Evolutionary conservation across 257 asterid species (phyloP).

Genomic region (Solanum commersonii): DNA sequence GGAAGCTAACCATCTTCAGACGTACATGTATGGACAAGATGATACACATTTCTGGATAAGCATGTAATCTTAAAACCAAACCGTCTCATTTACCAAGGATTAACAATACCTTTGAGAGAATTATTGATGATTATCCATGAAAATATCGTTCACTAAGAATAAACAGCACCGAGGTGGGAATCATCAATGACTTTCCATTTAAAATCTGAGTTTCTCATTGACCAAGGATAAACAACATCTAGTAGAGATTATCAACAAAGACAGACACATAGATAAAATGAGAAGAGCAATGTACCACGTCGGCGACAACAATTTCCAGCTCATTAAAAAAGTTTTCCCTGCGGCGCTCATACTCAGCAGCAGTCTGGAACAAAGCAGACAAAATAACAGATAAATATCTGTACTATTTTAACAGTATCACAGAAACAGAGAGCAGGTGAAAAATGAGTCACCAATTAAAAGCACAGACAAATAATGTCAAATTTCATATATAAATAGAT

Average conservation of each 20-base stretch:
- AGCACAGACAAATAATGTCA: neutral
- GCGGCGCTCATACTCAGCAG: constrained; percentile 77
- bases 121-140: neutral
- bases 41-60: neutral
- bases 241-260: neutral
- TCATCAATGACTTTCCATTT: neutral
- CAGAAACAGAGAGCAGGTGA: neutral
- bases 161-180: neutral
- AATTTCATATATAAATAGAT: neutral
- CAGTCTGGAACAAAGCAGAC: constrained; percentile 41
- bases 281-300: constrained; percentile 54
- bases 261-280: neutral
- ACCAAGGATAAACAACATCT: neutral
- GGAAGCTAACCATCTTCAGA: neutral
- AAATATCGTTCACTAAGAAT: neutral
- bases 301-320: constrained; percentile 79
- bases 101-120: neutral
- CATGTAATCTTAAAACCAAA: neutral
- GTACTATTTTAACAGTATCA: neutral
- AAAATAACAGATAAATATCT: neutral
- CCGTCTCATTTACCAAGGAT: neutral
- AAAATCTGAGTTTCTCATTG: neutral
- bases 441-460: neutral
- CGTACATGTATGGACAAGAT: neutral
- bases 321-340: constrained; percentile 86